These are phyloP conservation scores for Coniochaeta sp. DNA, from an alignment of 2,329 filamentous ascomycete genomes.

Conservation along the genomic window DNA sequence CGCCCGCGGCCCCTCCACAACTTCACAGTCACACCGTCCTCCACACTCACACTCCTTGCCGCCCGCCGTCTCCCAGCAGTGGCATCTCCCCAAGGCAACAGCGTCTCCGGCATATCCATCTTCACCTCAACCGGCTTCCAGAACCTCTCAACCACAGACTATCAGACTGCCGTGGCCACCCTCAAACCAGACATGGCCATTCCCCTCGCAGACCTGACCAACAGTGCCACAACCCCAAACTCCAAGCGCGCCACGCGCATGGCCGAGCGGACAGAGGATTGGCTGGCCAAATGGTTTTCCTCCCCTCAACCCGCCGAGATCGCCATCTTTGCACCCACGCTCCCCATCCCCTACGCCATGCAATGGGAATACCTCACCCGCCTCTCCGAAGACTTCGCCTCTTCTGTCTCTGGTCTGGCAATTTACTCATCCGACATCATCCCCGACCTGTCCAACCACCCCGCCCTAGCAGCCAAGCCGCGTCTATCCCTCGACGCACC, in stretches of 20 bases:
- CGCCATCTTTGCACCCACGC: constrained; percentile 54
- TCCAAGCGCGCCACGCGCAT: constrained; percentile 74
- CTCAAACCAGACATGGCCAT: constrained; percentile 76
- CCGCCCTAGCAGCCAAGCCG: constrained; percentile 53
- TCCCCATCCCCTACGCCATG: constrained; percentile 66
- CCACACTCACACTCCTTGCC: constrained; percentile 63
- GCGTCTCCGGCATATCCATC: constrained; percentile 63
- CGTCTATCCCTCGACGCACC: constrained; percentile 68
- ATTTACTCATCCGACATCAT: constrained; percentile 69
- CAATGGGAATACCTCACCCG: constrained; percentile 76
- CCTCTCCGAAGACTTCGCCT: constrained; percentile 54
- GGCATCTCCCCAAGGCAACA: constrained; percentile 61
- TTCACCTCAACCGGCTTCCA: constrained; percentile 84
- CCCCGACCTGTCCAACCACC: constrained; percentile 52
- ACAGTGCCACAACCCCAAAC: constrained; percentile 41
- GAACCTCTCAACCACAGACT: constrained; percentile 60
- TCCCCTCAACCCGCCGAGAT: constrained; percentile 18
- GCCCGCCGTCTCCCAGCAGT: constrained; percentile 74
- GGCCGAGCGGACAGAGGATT: constrained; percentile 76
- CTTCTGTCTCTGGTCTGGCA: constrained; percentile 59
- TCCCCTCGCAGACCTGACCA: constrained; percentile 63
- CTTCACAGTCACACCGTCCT: constrained; percentile 66
- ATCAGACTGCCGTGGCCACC: constrained; percentile 54
- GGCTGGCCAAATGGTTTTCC: constrained; percentile 62
- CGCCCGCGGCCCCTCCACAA: constrained; percentile 55